A percentile compares a stretch with the other conserved stretches of the same genome.
These are phyloP conservation scores for Mrakia gelida DNA, from an alignment of 768 basidiomycete genomes.

Conservation along the genomic window DNA sequence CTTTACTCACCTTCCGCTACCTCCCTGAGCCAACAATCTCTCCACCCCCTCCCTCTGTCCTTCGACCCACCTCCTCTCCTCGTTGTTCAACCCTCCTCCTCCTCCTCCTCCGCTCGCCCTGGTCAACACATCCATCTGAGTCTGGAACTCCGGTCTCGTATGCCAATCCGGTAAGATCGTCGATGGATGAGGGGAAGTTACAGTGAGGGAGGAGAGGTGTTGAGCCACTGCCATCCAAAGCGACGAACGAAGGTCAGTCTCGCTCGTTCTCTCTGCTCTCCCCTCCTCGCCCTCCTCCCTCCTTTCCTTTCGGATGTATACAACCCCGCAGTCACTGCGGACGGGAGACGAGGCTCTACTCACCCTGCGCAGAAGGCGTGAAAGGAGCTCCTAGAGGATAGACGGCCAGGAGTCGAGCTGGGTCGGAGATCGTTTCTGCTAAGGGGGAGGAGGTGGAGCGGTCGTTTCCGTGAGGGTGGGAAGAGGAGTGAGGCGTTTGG, in stretches of 20 bases:
- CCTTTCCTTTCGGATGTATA: neutral
- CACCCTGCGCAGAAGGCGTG: constrained; percentile 23
- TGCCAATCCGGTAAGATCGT: constrained; percentile 18
- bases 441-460: neutral
- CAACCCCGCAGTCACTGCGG: neutral
- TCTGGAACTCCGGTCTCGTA: neutral
- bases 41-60: constrained; percentile 1
- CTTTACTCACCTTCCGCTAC: neutral
- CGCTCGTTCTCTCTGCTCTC: neutral
- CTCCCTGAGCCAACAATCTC: neutral
- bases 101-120: neutral
- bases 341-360: neutral
- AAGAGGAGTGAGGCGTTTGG: neutral
- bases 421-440: constrained; percentile 24
- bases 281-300: no score
- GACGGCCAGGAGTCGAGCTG: constrained; percentile 26
- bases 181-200: constrained; percentile 12
- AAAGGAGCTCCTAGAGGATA: constrained; percentile 26
- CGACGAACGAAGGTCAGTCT: neutral
- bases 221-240: constrained; percentile 15
- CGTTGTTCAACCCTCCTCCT: constrained; percentile 3
- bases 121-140: constrained; percentile 11
- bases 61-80: constrained; percentile 24
- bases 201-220: constrained; percentile 20
- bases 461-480: no score